These are phyloP conservation scores for Ceriops decandra DNA, from an alignment of 345 rosid species.

Conservation along the genomic window DNA sequence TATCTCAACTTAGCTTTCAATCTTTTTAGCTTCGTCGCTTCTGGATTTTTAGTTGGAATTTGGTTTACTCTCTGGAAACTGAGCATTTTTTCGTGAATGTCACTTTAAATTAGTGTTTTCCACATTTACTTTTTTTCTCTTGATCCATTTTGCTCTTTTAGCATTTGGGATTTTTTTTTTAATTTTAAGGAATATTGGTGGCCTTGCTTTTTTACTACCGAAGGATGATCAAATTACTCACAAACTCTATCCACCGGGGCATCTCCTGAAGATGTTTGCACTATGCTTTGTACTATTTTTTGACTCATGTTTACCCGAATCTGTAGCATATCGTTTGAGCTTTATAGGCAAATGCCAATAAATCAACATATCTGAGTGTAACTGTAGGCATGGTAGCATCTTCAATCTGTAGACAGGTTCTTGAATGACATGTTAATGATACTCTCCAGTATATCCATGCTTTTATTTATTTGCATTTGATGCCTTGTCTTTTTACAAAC, in stretches of 20 bases:
- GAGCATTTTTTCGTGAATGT: no score
- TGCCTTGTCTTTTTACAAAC: no score
- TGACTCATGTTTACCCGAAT: no score
- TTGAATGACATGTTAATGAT: neutral
- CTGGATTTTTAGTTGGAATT: neutral
- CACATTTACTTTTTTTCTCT: no score
- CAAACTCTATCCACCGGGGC: neutral
- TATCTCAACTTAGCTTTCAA: neutral
- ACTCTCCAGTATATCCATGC: constrained; percentile 1
- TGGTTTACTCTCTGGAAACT: no score
- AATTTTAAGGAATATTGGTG: no score
- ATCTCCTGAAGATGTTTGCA: neutral
- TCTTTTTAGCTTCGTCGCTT: constrained; percentile 3
- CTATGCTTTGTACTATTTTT: neutral
- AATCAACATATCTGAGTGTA: neutral
- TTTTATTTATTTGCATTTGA: neutral
- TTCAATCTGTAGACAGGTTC: neutral
- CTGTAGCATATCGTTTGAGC: neutral
- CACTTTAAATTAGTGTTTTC: no score
- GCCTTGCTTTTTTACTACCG: no score
- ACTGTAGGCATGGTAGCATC: neutral
- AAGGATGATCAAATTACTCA: no score
- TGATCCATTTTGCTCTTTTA: no score
- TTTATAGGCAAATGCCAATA: neutral
- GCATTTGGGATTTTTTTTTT: no score